A percentile compares a stretch with the other conserved stretches of the same genome.
Evolutionary conservation across 1,284 basidiomycete species (phyloP).

Genomic region (Serendipita sp.): DNA sequence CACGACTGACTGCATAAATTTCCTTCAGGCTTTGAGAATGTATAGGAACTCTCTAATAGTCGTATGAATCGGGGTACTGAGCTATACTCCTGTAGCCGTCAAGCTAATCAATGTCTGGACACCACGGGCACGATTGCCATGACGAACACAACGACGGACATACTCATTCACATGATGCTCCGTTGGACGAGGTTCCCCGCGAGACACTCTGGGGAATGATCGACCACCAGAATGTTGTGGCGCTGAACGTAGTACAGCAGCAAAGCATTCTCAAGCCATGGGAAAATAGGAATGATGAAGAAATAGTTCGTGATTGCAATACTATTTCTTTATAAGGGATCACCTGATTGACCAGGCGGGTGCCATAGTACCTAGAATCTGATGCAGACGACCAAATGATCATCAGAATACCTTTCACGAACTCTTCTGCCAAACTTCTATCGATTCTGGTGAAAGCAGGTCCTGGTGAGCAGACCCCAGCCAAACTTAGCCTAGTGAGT

Average conservation of each 20-base stretch:
- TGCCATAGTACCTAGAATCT: slow-evolving; percentile 52
- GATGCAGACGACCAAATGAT: slow-evolving; percentile 76
- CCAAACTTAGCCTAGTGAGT: slow-evolving; percentile 48
- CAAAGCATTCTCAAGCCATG: slow-evolving; percentile 57
- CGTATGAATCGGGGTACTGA: too few relatives aligned
- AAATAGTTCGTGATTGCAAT: slow-evolving; percentile 27
- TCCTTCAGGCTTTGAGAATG: too few relatives aligned
- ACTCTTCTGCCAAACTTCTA: slow-evolving; percentile 56
- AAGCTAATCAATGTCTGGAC: slow-evolving; percentile 27
- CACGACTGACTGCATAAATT: too few relatives aligned
- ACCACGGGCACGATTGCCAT: slow-evolving; percentile 37
- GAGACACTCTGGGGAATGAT: slow-evolving; percentile 59
- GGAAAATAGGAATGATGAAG: slow-evolving; percentile 51
- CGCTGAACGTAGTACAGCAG: slow-evolving; percentile 40
- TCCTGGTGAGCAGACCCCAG: slow-evolving; percentile 54
- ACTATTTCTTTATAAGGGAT: slow-evolving; percentile 7
- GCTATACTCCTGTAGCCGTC: too few relatives aligned
- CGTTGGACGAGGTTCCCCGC: slow-evolving; percentile 37
- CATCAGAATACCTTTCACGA: slow-evolving; percentile 65
- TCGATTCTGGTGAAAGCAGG: slow-evolving; percentile 62
- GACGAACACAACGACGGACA: slow-evolving; percentile 36
- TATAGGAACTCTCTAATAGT: too few relatives aligned
- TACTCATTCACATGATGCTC: slow-evolving; percentile 18
- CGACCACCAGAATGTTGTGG: slow-evolving; percentile 56
- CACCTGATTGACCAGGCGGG: background rate